Evolutionary conservation across 2,329 filamentous ascomycete genomes (phyloP).

Genomic region (Paracoccidioides lutzii): DNA sequence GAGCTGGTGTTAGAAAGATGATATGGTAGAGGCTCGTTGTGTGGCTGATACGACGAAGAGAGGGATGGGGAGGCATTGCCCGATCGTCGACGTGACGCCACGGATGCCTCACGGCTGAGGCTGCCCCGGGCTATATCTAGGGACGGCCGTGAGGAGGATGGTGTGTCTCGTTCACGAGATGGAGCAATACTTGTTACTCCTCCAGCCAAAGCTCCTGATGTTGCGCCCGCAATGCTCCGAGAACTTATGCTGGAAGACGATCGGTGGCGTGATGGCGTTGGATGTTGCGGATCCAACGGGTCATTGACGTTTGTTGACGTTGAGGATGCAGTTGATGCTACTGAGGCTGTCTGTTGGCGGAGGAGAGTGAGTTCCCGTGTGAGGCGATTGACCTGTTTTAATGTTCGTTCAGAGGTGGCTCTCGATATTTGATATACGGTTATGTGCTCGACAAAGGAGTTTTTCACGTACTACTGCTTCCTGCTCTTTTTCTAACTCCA

Average conservation of each 20-base stretch:
- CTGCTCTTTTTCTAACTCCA: constrained; percentile 86
- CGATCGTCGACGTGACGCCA: constrained; percentile 25
- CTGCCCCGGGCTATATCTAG: constrained; percentile 18
- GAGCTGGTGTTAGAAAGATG: constrained; percentile 13
- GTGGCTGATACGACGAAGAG: constrained; percentile 18
- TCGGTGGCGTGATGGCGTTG: constrained; percentile 43
- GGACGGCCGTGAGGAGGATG: constrained; percentile 18
- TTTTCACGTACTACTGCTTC: constrained; percentile 62
- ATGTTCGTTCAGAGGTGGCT: neutral
- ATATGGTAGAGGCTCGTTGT: constrained; percentile 8
- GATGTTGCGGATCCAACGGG: constrained; percentile 32
- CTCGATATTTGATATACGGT: neutral
- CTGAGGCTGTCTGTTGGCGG: constrained; percentile 54
- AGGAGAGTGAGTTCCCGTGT: constrained; percentile 78
- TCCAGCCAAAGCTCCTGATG: constrained; percentile 20
- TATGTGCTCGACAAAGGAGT: neutral
- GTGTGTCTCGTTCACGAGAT: constrained; percentile 25
- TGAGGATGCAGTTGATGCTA: constrained; percentile 48
- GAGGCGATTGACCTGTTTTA: constrained; percentile 70
- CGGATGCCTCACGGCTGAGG: constrained; percentile 32
- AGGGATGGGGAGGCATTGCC: constrained; percentile 20
- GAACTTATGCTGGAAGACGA: constrained; percentile 43
- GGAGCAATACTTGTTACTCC: constrained; percentile 33
- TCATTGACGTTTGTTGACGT: constrained; percentile 41
- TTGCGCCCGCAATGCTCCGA: constrained; percentile 23